Evolutionary conservation across 441 rosid genomes (phyloP), one percentile per base, ranked within the genome.

Genomic region (Brassica hybrid): DNA sequence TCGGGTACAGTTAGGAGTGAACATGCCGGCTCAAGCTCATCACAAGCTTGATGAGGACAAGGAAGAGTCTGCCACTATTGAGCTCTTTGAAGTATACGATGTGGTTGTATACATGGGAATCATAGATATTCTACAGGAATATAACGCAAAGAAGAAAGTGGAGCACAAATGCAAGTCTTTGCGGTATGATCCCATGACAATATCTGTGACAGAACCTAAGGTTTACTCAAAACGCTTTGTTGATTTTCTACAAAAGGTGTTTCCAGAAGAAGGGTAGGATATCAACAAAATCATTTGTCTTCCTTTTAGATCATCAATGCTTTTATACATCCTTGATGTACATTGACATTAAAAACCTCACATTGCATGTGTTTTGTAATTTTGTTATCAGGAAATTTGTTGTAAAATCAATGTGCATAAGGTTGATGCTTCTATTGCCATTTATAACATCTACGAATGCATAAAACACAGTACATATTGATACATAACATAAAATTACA

Each of bases 101-200:
- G 98, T 91, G 25, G 96, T 94, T 74, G 89, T 94, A 11, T 94
- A 87, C 83, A 86, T 94, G 94, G 98, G 98, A 18, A 82, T 91
- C 57, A 91, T 91, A 12, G 97, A 94, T 74, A 87, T 94, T 76
- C 69, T 94, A 76, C 98, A 94, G 83, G 88, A 86, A 57, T 94
- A 91, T 84, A 91, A 86, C 65, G 45, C 81, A 78, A 90, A 79
- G 83, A 94, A 91, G 84, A 90, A 84, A 81, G 77, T 83, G 0
- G 97, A 94, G 82, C 89, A 84, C 63, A 87, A 86, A 6, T 87
- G 76, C 80, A 94, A 91, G 79, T 90, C 97, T 7, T 63, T 90
- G 77, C 85, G 80, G 67, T 87, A 61, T 23, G 88, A 94, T 60
- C 93, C 96, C 2, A 30, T 76, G 63, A 61, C 80, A 17, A 85